Conservation (phyloP, 495 filamentous ascomycete species). For the Aspergillus baeticus region DNA sequence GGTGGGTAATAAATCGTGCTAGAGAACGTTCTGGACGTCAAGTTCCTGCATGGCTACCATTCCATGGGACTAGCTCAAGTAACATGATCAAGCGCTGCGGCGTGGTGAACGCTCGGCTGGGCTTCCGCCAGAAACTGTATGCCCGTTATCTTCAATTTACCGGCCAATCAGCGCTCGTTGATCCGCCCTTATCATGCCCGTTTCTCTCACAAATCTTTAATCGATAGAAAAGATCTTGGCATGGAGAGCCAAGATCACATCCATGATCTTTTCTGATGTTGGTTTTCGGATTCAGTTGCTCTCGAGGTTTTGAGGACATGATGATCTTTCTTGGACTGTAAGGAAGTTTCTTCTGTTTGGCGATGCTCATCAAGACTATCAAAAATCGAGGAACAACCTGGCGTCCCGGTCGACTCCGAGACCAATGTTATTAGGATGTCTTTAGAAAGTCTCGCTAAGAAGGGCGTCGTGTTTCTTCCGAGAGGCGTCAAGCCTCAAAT, state of each 20-base stretch:
- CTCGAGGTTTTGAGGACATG: not conserved
- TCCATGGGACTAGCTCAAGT: not conserved
- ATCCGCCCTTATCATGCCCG: constrained; percentile 13
- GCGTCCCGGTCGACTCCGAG: not conserved
- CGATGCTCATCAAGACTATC: too few species aligned
- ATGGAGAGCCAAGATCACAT: not conserved
- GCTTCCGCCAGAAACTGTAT: not conserved
- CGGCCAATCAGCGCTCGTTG: constrained; percentile 10
- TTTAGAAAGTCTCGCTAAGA: not conserved
- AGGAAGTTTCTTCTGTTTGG: not conserved
- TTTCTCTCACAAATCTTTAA: constrained; percentile 15
- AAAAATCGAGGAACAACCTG: not conserved
- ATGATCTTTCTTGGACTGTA: not conserved
- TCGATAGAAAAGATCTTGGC: constrained; percentile 12
- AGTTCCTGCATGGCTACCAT: not conserved
- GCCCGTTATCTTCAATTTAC: constrained; percentile 6
- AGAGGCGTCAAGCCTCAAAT: not conserved
- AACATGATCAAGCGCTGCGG: not conserved
- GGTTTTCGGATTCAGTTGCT: not conserved
- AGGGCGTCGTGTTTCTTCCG: not conserved
- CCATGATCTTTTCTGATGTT: not conserved
- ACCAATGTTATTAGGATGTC: not conserved
- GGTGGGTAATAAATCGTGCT: not conserved
- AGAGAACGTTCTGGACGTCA: not conserved
- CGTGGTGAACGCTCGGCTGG: not conserved